Conservation (phyloP, 768 basidiomycete species). For the Tricholoma hemisulphureum region DNA sequence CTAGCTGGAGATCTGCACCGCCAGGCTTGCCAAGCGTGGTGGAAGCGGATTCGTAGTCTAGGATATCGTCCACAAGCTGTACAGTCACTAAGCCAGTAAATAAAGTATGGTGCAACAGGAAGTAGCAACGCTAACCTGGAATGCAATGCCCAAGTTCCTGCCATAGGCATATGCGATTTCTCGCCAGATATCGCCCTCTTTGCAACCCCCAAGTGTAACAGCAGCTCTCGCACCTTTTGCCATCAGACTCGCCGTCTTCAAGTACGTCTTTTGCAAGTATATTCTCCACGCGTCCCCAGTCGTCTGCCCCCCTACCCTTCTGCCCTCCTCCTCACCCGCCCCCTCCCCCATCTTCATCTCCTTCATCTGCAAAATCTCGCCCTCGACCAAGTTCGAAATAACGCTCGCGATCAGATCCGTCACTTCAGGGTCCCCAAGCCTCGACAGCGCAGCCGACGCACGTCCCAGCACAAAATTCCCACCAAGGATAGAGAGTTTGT, state of each 20-base stretch:
- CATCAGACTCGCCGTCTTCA: slow-evolving; percentile 93
- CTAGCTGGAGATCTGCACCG: slow-evolving; percentile 79
- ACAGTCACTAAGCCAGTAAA: not conserved
- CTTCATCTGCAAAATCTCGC: slow-evolving; percentile 86
- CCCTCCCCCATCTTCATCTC: slow-evolving; percentile 37
- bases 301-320: slow-evolving; percentile 19
- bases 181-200: slow-evolving; percentile 83
- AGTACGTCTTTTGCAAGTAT: slow-evolving; percentile 90
- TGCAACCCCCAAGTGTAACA: slow-evolving; percentile 84
- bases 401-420: slow-evolving; percentile 87
- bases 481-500: slow-evolving; percentile 83
- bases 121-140: slow-evolving; percentile 62
- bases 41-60: slow-evolving; percentile 86
- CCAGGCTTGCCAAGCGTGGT: slow-evolving; percentile 86
- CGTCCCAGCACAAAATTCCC: slow-evolving; percentile 92
- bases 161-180: slow-evolving; percentile 98
- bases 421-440: slow-evolving; percentile 80
- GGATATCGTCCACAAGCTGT: slow-evolving; percentile 92
- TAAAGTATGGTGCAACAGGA: not conserved
- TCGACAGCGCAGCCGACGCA: slow-evolving; percentile 74
- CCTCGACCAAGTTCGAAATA: slow-evolving; percentile 87
- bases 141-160: slow-evolving; percentile 89
- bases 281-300: slow-evolving; percentile 61
- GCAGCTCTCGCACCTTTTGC: slow-evolving; percentile 87
- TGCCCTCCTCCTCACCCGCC: slow-evolving; percentile 17